phyloP scores from a whole-genome alignment of 2,329 filamentous ascomycete species.

The Rutstroemia sp. region DNA sequence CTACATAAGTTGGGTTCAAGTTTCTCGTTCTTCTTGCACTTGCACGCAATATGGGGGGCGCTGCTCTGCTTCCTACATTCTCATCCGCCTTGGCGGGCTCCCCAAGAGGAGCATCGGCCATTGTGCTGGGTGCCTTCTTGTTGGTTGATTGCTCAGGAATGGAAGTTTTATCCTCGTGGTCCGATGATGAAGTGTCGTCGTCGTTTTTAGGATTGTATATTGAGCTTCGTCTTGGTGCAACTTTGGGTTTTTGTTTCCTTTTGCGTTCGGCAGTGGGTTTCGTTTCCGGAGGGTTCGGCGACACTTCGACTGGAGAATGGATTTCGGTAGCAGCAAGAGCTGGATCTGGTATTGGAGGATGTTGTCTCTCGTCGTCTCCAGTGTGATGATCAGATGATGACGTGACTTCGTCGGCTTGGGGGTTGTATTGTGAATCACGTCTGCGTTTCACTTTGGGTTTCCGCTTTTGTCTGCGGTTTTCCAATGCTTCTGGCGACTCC shows the following conservation, averaged over 20 bases:
- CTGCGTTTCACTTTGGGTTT: neutral
- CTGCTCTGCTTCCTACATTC: neutral
- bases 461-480: too few species aligned
- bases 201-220: too few species aligned
- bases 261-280: neutral
- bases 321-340: neutral
- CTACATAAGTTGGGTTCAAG: neutral
- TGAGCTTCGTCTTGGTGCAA: too few species aligned
- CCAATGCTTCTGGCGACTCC: neutral
- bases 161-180: too few species aligned
- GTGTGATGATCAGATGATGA: neutral
- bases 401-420: neutral
- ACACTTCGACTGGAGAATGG: neutral
- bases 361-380: neutral
- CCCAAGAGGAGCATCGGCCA: neutral
- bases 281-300: neutral
- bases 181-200: too few species aligned
- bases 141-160: too few species aligned
- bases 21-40: slow-evolving; percentile 2
- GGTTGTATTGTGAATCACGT: neutral
- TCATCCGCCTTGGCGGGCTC: neutral
- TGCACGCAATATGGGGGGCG: neutral
- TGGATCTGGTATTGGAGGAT: neutral
- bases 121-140: neutral
- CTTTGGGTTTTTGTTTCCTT: too few species aligned